phyloP scores from a whole-genome alignment of 2,329 filamentous ascomycete species.

The Xylaria sp. region DNA sequence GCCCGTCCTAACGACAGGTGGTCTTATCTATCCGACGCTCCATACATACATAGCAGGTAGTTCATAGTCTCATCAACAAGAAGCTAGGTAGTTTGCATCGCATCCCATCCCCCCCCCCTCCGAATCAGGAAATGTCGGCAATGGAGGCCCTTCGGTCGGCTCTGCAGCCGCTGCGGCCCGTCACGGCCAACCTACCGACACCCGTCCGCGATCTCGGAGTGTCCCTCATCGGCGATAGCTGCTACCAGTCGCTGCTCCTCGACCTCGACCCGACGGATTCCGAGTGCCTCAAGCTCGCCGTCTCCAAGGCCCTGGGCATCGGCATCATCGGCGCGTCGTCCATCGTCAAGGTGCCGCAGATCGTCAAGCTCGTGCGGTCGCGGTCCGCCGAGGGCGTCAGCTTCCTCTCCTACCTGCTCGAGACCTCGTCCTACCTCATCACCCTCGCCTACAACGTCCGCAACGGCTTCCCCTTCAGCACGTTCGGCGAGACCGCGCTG shows the following conservation, averaged over 20 bases:
- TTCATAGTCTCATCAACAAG: not conserved
- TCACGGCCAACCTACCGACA: constrained; percentile 72
- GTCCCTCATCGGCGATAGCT: constrained; percentile 78
- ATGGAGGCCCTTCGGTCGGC: constrained; percentile 66
- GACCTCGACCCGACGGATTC: constrained; percentile 78
- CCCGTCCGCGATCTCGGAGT: constrained; percentile 75
- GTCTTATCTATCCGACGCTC: not conserved
- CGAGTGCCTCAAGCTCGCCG: constrained; percentile 82
- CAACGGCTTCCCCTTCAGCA: constrained; percentile 92
- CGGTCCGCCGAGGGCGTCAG: constrained; percentile 81
- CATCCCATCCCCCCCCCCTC: too few species aligned
- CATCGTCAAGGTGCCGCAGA: constrained; percentile 95
- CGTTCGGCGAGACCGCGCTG: constrained; percentile 91
- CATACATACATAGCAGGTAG: too few species aligned
- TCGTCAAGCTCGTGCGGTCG: constrained; percentile 84
- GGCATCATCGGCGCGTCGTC: constrained; percentile 89
- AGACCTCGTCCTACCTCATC: constrained; percentile 86
- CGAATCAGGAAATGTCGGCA: constrained; percentile 8
- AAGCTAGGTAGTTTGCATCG: not conserved
- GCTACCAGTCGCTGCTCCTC: constrained; percentile 85
- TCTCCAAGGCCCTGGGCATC: constrained; percentile 91
- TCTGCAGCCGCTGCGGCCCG: constrained; percentile 65
- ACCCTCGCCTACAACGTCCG: constrained; percentile 90
- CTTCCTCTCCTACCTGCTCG: constrained; percentile 89
- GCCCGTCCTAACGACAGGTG: not conserved